These are phyloP conservation scores for Moricandia arvensis DNA, from an alignment of 345 rosid species.

Conservation along the genomic window DNA sequence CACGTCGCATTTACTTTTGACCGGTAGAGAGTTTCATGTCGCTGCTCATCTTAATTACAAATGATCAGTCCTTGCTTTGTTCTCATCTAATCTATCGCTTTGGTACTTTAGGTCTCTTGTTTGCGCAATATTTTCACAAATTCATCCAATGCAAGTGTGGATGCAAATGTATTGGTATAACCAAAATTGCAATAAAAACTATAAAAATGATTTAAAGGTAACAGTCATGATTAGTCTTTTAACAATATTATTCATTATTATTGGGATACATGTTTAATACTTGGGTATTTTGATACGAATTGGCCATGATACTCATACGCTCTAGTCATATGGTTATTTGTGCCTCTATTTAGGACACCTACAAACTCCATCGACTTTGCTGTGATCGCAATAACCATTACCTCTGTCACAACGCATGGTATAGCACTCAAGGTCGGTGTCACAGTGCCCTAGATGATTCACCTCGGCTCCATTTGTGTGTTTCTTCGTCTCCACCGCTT, in stretches of 20 bases:
- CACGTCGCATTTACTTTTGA: too few species aligned
- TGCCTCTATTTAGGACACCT: neutral
- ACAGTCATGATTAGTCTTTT: neutral
- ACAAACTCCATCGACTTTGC: neutral
- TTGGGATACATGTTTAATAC: neutral
- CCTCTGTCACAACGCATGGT: neutral
- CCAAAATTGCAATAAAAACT: neutral
- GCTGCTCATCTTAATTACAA: too few species aligned
- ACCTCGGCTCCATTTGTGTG: neutral
- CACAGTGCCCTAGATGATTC: conserved; percentile 11
- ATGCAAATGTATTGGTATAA: neutral
- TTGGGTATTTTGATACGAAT: neutral
- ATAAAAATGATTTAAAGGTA: neutral
- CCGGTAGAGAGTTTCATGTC: too few species aligned
- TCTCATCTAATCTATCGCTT: too few species aligned
- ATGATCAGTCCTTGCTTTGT: too few species aligned
- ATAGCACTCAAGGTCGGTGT: conserved; percentile 7
- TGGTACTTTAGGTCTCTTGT: too few species aligned
- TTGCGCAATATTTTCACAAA: too few species aligned
- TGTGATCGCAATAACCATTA: neutral
- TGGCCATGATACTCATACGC: neutral
- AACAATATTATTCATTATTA: neutral
- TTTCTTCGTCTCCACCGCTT: neutral
- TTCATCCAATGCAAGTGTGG: too few species aligned
- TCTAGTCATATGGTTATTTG: neutral